A percentile compares a stretch with the other conserved stretches of the same genome.
Conservation (phyloP, 352 stramenopile genomes). For the Phytophthora foliorum region DNA sequence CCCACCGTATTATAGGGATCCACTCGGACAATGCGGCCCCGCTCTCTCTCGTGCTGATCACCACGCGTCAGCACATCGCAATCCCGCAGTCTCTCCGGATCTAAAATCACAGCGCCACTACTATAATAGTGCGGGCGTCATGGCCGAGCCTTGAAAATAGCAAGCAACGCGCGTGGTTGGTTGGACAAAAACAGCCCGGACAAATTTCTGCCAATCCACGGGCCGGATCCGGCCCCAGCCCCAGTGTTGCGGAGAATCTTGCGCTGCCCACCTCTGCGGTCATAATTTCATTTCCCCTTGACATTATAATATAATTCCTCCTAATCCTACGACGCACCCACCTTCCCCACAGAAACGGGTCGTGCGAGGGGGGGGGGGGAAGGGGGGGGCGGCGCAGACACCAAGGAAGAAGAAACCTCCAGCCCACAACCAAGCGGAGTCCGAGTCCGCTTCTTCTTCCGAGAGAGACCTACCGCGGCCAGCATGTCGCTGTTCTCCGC, state of each 20-base stretch:
- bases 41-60: slow-evolving; percentile 8
- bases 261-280: background rate
- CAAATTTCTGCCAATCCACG: slow-evolving; percentile 24
- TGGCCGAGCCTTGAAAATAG: slow-evolving; percentile 9
- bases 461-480: slow-evolving; percentile 4
- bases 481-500: slow-evolving; percentile 88
- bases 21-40: too few species aligned
- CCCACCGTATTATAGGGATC: too few species aligned
- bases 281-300: slow-evolving; percentile 7
- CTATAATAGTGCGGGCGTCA: slow-evolving; percentile 10
- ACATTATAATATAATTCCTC: background rate
- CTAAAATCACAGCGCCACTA: slow-evolving; percentile 13
- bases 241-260: slow-evolving; percentile 26
- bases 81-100: slow-evolving; percentile 19
- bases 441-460: background rate
- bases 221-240: slow-evolving; percentile 8
- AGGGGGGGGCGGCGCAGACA: slow-evolving; percentile 25
- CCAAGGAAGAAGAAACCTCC: slow-evolving; percentile 49
- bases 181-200: slow-evolving; percentile 27
- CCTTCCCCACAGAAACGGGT: slow-evolving; percentile 31
- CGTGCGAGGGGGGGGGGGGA: slow-evolving; percentile 29
- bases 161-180: background rate
- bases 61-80: slow-evolving; percentile 35
- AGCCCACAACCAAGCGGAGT: slow-evolving; percentile 30
- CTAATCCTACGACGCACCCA: background rate